Percentiles rank a stretch among this genome's conserved stretches.
phyloP scores from a whole-genome alignment of 495 filamentous ascomycete species.

The Neurospora hispaniola region DNA sequence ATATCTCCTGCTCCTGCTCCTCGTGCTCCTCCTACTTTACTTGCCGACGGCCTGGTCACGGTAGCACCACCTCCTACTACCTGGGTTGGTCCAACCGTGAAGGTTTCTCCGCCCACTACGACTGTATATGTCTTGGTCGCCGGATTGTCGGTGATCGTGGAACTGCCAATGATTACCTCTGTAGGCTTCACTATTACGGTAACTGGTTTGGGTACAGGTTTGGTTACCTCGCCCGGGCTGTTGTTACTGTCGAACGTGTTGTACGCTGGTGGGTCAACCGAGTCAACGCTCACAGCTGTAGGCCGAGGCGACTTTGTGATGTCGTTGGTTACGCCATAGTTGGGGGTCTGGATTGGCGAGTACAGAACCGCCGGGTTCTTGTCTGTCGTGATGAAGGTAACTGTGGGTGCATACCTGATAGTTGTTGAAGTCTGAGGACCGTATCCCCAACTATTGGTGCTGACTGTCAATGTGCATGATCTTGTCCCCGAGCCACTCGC shows the following conservation, averaged over 20 bases:
- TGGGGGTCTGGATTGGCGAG: slow-evolving; percentile 25
- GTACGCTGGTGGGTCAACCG: slow-evolving; percentile 24
- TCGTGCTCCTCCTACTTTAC: neutral
- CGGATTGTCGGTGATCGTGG: slow-evolving; percentile 31
- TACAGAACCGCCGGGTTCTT: slow-evolving; percentile 40
- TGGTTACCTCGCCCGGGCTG: slow-evolving; percentile 1
- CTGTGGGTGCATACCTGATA: slow-evolving; percentile 7
- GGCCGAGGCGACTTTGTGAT: neutral
- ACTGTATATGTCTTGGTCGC: slow-evolving; percentile 24
- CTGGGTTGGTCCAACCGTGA: slow-evolving; percentile 30
- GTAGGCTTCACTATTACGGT: slow-evolving; percentile 30
- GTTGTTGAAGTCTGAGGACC: slow-evolving; percentile 5
- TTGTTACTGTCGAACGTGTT: slow-evolving; percentile 6
- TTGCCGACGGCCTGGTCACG: slow-evolving; percentile 22
- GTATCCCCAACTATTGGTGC: slow-evolving; percentile 11
- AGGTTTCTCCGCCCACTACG: slow-evolving; percentile 30
- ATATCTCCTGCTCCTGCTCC: slow-evolving; percentile 4
- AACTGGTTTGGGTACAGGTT: slow-evolving; percentile 9
- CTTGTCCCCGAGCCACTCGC: slow-evolving; percentile 13
- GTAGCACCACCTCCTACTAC: slow-evolving; percentile 32
- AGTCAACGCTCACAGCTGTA: slow-evolving; percentile 9
- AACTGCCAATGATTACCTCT: slow-evolving; percentile 31
- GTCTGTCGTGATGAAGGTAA: slow-evolving; percentile 35
- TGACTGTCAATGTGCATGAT: slow-evolving; percentile 14
- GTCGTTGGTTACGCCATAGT: slow-evolving; percentile 29